phyloP scores from a whole-genome alignment of 257 asterid species.

The Osmanthus fragrans region DNA sequence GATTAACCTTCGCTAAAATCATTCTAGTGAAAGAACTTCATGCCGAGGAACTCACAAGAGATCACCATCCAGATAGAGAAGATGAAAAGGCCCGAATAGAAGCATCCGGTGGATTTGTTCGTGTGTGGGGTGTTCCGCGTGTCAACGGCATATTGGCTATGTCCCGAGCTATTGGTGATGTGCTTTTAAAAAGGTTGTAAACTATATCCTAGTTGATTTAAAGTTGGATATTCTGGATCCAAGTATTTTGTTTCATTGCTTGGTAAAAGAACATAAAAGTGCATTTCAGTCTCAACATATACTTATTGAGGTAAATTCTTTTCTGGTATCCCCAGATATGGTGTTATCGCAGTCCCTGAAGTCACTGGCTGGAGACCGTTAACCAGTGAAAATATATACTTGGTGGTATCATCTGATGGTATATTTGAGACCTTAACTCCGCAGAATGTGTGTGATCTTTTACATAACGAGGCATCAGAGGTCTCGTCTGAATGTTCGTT shows the following conservation, averaged over 20 bases:
- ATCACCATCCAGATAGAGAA: conserved; percentile 68
- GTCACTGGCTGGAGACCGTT: conserved; percentile 52
- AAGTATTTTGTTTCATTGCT: background rate
- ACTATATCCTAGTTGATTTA: background rate
- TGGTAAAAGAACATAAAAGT: no score
- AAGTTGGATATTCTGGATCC: background rate
- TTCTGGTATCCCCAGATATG: conserved; percentile 39
- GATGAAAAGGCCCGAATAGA: conserved; percentile 73
- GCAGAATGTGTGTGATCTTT: conserved; percentile 51
- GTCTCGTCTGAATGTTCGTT: conserved; percentile 25
- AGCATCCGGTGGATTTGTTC: conserved; percentile 45
- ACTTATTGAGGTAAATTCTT: background rate
- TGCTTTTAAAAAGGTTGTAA: conserved; percentile 52
- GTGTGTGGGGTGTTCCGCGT: conserved; percentile 49
- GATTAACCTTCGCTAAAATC: background rate
- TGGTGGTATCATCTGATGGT: conserved; percentile 78
- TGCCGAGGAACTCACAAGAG: conserved; percentile 63
- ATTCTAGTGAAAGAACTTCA: conserved; percentile 22
- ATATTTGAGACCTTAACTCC: conserved; percentile 61
- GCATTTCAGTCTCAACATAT: background rate
- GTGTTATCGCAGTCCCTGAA: conserved; percentile 74
- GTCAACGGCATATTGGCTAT: conserved; percentile 75
- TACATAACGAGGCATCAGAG: conserved; percentile 20
- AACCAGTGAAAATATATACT: conserved; percentile 33
- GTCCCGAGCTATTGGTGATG: conserved; percentile 76